phyloP scores from a whole-genome alignment of 345 rosid species.

The Brassica cretica region DNA sequence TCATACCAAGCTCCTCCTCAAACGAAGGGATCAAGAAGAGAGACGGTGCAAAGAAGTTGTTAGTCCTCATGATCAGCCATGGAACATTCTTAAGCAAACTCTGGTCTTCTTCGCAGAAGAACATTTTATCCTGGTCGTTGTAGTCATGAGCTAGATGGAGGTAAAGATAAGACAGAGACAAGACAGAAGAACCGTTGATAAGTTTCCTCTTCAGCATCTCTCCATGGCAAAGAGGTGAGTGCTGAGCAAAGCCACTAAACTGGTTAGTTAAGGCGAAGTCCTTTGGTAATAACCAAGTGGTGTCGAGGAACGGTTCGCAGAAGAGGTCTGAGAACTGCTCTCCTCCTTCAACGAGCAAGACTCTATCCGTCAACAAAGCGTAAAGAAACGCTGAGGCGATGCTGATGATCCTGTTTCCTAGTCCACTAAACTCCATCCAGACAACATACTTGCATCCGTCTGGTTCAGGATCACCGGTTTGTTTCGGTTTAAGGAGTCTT shows the following conservation, averaged over 20 bases:
- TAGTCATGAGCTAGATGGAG: constrained; percentile 67
- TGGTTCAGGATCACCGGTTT: constrained; percentile 3
- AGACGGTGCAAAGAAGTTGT: constrained; percentile 70
- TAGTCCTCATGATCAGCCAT: constrained; percentile 68
- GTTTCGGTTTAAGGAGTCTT: constrained; percentile 42
- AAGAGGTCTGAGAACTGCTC: constrained; percentile 54
- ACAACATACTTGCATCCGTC: constrained; percentile 66
- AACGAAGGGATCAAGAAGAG: constrained; percentile 63
- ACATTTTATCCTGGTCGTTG: constrained; percentile 62
- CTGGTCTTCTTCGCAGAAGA: constrained; percentile 65
- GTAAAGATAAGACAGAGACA: constrained; percentile 47
- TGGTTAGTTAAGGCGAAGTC: constrained; percentile 47
- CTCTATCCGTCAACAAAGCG: constrained; percentile 62
- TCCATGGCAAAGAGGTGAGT: constrained; percentile 55
- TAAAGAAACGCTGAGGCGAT: constrained; percentile 65
- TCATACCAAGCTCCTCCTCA: constrained; percentile 41
- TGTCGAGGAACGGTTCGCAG: constrained; percentile 66
- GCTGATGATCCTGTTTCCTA: constrained; percentile 69
- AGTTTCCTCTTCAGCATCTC: constrained; percentile 51
- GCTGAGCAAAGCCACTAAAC: constrained; percentile 44
- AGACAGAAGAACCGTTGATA: constrained; percentile 29
- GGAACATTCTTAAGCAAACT: constrained; percentile 45
- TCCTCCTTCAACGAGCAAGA: constrained; percentile 64
- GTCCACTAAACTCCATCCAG: constrained; percentile 67
- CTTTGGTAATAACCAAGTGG: constrained; percentile 56